phyloP scores from a whole-genome alignment of 306 rosid genomes.

The Fagus crenata region DNA sequence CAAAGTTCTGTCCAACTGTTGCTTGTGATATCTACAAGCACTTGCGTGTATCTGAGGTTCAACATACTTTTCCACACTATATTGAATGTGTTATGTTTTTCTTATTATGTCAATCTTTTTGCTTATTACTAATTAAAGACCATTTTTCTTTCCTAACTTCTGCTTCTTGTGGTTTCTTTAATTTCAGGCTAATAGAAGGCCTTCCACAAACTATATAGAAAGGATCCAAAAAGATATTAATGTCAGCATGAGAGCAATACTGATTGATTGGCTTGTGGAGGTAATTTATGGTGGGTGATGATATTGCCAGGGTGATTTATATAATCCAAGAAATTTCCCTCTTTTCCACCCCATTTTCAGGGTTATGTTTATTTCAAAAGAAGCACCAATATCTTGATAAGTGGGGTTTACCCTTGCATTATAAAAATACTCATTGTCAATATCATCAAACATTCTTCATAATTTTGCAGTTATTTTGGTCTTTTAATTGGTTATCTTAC shows the following conservation, averaged over 20 bases:
- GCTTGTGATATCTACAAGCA: conserved; percentile 49
- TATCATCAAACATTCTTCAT: not conserved
- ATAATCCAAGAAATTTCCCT: conserved; percentile 8
- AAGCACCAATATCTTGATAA: not conserved
- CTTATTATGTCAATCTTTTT: not conserved
- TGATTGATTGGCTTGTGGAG: conserved; percentile 98
- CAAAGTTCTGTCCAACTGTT: conserved; percentile 48
- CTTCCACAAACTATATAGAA: conserved; percentile 80
- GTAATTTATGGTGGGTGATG: conserved; percentile 23
- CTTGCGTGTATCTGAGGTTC: conserved; percentile 61
- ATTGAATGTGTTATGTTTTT: conserved; percentile 37
- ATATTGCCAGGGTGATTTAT: conserved; percentile 7
- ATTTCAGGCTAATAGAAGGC: conserved; percentile 78
- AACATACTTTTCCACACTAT: conserved; percentile 3
- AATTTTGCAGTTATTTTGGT: not conserved
- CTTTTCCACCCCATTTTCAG: not conserved
- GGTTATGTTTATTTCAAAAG: not conserved
- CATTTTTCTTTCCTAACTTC: not conserved
- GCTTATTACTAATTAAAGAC: not conserved
- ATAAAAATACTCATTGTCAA: not conserved
- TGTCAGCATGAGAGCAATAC: conserved; percentile 81
- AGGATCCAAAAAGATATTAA: conserved; percentile 77
- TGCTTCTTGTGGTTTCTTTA: not conserved
- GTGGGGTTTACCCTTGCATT: conserved; percentile 9
- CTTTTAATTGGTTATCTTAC: conserved; percentile 4